These are phyloP conservation scores for Avena sativa DNA, from an alignment of 176 grass and related monocot species.

Conservation along the genomic window DNA sequence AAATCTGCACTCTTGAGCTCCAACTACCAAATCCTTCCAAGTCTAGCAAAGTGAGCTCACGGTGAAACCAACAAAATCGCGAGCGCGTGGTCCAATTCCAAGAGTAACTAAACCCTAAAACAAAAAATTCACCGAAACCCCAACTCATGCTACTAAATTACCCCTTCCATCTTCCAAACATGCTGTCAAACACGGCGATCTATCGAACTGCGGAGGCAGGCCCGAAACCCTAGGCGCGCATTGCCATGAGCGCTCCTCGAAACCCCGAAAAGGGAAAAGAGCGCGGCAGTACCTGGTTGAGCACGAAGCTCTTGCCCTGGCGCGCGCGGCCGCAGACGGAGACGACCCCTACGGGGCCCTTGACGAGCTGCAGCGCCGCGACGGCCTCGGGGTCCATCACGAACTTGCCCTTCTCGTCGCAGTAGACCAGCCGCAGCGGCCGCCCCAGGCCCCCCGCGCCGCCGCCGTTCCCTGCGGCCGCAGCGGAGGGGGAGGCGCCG, in stretches of 20 bases:
- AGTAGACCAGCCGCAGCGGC: slow-evolving; percentile 88
- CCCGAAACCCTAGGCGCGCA: slow-evolving; percentile 35
- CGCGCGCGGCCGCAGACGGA: slow-evolving; percentile 93
- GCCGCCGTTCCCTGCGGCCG: slow-evolving; percentile 39
- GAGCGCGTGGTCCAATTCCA: background rate
- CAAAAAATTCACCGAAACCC: background rate
- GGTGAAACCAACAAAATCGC: background rate
- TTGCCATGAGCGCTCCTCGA: background rate
- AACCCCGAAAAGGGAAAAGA: background rate
- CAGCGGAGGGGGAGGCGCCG: background rate
- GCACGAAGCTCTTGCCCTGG: slow-evolving; percentile 98
- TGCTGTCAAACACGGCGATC: background rate
- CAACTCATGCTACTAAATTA: background rate
- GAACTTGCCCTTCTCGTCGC: slow-evolving; percentile 87
- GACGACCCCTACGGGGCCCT: slow-evolving; percentile 88
- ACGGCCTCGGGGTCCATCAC: slow-evolving; percentile 93
- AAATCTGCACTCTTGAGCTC: background rate
- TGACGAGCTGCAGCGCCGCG: slow-evolving; percentile 83
- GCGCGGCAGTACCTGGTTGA: slow-evolving; percentile 74
- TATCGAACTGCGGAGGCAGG: background rate
- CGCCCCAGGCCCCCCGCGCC: slow-evolving; percentile 39
- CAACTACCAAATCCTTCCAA: background rate
- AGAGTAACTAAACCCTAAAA: slow-evolving; percentile 36
- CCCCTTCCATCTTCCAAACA: background rate
- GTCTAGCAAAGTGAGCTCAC: background rate